A percentile compares a stretch with the other conserved stretches of the same genome.
phyloP scores from a whole-genome alignment of 495 filamentous ascomycete species.

The Podospora bellae-mahoneyi region DNA sequence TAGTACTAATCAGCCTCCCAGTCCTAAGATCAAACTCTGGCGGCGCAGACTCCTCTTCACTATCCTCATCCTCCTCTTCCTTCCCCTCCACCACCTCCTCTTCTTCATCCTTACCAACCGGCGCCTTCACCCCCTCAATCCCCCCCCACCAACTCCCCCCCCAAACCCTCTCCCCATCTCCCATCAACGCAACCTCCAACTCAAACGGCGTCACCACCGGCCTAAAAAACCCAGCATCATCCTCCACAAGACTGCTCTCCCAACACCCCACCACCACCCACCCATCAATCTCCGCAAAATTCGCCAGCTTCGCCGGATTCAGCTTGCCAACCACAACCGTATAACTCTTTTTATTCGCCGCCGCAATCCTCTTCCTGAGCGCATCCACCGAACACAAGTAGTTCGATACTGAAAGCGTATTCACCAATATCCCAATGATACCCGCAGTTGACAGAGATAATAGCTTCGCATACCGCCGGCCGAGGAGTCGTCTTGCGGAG shows the following conservation, averaged over 20 bases:
- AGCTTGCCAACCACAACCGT: slow-evolving; percentile 95
- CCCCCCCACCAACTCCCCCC: slow-evolving; percentile 73
- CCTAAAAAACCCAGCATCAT: slow-evolving; percentile 72
- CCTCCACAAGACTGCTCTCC: slow-evolving; percentile 88
- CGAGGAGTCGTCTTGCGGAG: slow-evolving; percentile 52
- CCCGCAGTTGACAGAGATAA: slow-evolving; percentile 75
- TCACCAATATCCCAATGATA: slow-evolving; percentile 90
- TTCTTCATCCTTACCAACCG: background rate
- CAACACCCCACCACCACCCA: slow-evolving; percentile 99
- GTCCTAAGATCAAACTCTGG: slow-evolving; percentile 92
- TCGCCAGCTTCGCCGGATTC: slow-evolving; percentile 92
- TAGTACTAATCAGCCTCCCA: slow-evolving; percentile 77
- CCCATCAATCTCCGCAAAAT: slow-evolving; percentile 89
- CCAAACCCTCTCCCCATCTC: slow-evolving; percentile 70
- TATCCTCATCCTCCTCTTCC: slow-evolving; percentile 23
- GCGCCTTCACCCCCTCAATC: slow-evolving; percentile 53
- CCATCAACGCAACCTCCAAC: slow-evolving; percentile 66
- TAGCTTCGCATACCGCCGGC: slow-evolving; percentile 82
- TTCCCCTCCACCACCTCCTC: slow-evolving; percentile 18
- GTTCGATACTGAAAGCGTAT: slow-evolving; percentile 87
- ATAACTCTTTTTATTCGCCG: slow-evolving; percentile 87
- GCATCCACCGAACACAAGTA: slow-evolving; percentile 77
- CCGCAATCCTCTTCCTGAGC: slow-evolving; percentile 64
- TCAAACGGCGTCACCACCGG: slow-evolving; percentile 93
- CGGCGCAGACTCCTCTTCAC: slow-evolving; percentile 55